Evolutionary conservation across 768 basidiomycete species (phyloP).

Genomic region (Suillus lakei): DNA sequence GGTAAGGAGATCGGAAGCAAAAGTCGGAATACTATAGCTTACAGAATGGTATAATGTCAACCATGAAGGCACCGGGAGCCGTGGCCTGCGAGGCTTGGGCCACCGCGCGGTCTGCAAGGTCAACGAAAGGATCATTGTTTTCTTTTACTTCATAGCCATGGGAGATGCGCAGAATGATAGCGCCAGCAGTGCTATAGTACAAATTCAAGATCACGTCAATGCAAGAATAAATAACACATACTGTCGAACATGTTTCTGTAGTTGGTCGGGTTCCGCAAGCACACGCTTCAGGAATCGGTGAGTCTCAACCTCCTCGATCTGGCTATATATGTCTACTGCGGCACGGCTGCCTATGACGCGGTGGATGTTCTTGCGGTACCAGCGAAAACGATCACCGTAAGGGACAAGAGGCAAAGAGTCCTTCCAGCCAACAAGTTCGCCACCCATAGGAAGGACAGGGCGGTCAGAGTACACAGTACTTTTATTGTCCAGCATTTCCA

Average conservation of each 20-base stretch:
- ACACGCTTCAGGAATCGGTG: constrained; percentile 46
- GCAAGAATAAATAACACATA: constrained; percentile 18
- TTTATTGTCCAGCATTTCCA: constrained; percentile 68
- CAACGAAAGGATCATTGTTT: constrained; percentile 51
- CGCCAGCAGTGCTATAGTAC: constrained; percentile 51
- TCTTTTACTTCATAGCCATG: constrained; percentile 63
- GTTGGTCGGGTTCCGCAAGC: constrained; percentile 39
- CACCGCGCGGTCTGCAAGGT: constrained; percentile 53
- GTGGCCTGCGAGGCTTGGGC: constrained; percentile 55
- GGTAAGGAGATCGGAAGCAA: background rate
- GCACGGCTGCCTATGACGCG: constrained; percentile 45
- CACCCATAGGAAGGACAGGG: constrained; percentile 48
- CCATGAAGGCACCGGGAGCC: constrained; percentile 51
- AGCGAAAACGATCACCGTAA: constrained; percentile 46
- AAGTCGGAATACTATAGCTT: constrained; percentile 7
- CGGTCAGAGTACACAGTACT: constrained; percentile 69
- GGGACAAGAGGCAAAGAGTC: constrained; percentile 39
- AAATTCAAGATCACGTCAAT: constrained; percentile 1
- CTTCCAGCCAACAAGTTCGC: constrained; percentile 37
- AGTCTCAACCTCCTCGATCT: constrained; percentile 45
- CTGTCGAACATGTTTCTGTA: constrained; percentile 46
- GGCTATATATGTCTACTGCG: constrained; percentile 37
- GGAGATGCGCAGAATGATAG: constrained; percentile 56
- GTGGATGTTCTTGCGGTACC: constrained; percentile 46
- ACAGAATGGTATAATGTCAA: constrained; percentile 55